phyloP scores from a whole-genome alignment of 306 rosid species.

The Glycyrrhiza uralensis region DNA sequence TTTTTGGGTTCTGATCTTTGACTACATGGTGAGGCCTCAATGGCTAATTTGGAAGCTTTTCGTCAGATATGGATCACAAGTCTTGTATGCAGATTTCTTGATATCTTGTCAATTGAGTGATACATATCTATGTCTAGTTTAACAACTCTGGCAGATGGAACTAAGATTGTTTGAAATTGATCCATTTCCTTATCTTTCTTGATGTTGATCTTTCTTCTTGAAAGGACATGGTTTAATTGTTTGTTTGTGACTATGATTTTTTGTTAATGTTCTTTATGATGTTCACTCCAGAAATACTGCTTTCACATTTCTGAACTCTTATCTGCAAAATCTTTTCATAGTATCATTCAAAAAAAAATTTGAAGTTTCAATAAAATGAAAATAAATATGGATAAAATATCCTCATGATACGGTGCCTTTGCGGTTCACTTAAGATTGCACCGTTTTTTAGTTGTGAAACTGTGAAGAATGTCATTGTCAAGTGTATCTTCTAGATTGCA shows the following conservation, averaged over 20 bases:
- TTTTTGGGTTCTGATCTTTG: constrained; percentile 9
- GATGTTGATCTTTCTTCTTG: not conserved
- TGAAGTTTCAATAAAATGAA: not conserved
- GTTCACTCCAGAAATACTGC: not conserved
- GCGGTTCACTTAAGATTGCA: not conserved
- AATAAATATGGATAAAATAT: not conserved
- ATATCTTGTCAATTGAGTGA: not conserved
- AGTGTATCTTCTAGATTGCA: not conserved
- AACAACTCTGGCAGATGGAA: not conserved
- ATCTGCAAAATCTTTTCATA: not conserved
- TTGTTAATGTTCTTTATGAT: not conserved
- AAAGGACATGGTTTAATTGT: not conserved
- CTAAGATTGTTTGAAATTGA: constrained; percentile 13
- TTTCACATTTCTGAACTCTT: not conserved
- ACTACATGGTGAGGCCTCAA: not conserved
- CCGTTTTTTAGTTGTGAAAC: not conserved
- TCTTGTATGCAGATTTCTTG: not conserved
- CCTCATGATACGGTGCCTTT: constrained; percentile 1
- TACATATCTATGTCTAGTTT: not conserved
- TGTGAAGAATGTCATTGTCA: not conserved
- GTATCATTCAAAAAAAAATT: not conserved
- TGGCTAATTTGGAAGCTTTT: constrained; percentile 12
- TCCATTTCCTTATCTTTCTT: not conserved
- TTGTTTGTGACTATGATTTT: not conserved
- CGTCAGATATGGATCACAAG: not conserved